Evolutionary conservation across 345 rosid species (phyloP).

Genomic region (Mercurialis annua): DNA sequence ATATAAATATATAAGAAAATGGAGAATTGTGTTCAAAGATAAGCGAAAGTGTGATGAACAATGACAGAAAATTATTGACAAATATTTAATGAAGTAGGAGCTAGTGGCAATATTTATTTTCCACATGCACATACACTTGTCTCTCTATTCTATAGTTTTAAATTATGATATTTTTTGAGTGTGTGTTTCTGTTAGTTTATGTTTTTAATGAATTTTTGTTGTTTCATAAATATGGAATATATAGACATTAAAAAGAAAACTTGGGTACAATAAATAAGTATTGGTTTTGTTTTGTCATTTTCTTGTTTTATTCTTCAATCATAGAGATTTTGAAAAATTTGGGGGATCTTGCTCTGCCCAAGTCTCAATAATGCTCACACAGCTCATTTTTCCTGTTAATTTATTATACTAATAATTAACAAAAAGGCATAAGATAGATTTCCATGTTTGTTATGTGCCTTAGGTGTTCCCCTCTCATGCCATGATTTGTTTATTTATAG

Average conservation of each 20-base stretch:
- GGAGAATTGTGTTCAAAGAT: no score
- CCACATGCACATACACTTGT: not conserved
- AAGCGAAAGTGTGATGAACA: not conserved
- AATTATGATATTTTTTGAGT: not conserved
- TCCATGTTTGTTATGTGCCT: conserved; percentile 1
- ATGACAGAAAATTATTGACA: not conserved
- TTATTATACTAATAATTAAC: not conserved
- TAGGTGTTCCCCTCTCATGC: not conserved
- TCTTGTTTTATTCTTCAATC: conserved; percentile 65
- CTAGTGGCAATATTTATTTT: not conserved
- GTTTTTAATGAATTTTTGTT: conserved; percentile 26
- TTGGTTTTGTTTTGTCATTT: conserved; percentile 53
- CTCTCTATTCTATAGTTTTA: conserved; percentile 1
- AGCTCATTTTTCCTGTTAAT: conserved; percentile 49
- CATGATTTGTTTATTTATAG: not conserved
- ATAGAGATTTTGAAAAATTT: conserved; percentile 47
- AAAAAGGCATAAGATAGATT: not conserved
- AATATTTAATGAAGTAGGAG: no score
- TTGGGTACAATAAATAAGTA: conserved; percentile 16
- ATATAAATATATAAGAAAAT: no score
- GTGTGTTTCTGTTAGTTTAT: conserved; percentile 21
- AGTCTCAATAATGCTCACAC: conserved; percentile 52
- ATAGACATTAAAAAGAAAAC: not conserved
- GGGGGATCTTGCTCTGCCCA: conserved; percentile 35
- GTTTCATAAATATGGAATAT: not conserved